Evolutionary conservation across 208 protist genomes (phyloP).

Genomic region (Naegleria fowleri): DNA sequence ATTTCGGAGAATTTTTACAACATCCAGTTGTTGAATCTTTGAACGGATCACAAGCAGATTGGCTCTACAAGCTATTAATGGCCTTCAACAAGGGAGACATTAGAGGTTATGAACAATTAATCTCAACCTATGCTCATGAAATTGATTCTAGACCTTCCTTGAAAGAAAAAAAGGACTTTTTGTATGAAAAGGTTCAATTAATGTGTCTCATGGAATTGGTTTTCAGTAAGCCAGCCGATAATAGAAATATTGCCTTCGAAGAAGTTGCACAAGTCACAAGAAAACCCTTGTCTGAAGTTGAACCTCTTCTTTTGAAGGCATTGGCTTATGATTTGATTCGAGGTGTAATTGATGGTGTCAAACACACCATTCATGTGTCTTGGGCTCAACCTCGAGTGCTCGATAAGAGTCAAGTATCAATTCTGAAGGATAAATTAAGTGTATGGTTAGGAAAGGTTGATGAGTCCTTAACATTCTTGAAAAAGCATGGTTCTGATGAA

Average conservation of each 20-base stretch:
- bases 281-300: conserved; percentile 57
- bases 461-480: neutral
- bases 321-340: conserved; percentile 82
- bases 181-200: conserved; percentile 77
- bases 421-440: conserved; percentile 59
- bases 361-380: conserved; percentile 63
- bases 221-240: conserved; percentile 80
- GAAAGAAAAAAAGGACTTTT: conserved; percentile 38
- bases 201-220: conserved; percentile 88
- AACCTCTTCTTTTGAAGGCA: conserved; percentile 85
- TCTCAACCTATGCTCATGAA: conserved; percentile 36
- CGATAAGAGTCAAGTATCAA: conserved; percentile 63
- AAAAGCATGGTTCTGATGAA: neutral
- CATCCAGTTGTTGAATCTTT: conserved; percentile 59
- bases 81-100: conserved; percentile 68
- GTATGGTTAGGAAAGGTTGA: conserved; percentile 55
- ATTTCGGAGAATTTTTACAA: conserved; percentile 68
- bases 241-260: conserved; percentile 74
- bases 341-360: conserved; percentile 83
- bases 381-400: conserved; percentile 79
- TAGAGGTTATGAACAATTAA: conserved; percentile 47
- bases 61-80: conserved; percentile 56
- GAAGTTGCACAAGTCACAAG: conserved; percentile 43
- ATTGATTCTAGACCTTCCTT: conserved; percentile 35
- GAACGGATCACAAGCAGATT: conserved; percentile 46